A percentile compares a stretch with the other conserved stretches of the same genome.
Conservation (phyloP, 208 protist genomes). For the Zelonia costaricensis region DNA sequence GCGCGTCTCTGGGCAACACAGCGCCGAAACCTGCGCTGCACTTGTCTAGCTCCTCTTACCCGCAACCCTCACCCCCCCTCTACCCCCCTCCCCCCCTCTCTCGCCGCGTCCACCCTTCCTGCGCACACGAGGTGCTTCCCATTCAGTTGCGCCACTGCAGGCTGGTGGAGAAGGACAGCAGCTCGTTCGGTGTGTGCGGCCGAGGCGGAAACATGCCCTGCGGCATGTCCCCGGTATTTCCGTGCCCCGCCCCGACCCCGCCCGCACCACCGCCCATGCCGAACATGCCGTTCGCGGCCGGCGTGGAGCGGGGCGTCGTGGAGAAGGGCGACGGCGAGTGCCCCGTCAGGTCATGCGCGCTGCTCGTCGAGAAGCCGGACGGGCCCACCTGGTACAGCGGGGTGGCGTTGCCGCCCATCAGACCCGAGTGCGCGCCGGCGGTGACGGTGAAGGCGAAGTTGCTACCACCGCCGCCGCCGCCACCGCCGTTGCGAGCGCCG, state of each 20-base stretch:
- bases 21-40: too few species aligned
- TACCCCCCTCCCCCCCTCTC: neutral
- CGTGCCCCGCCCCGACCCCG: neutral
- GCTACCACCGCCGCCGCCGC: conserved; percentile 8
- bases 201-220: conserved; percentile 17
- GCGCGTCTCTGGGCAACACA: too few species aligned
- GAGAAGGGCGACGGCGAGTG: conserved; percentile 31
- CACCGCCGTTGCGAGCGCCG: conserved; percentile 2
- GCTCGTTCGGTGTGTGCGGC: conserved; percentile 21
- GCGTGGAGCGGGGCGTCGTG: conserved; percentile 17
- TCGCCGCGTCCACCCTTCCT: neutral
- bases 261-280: conserved; percentile 14
- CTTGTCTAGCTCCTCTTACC: too few species aligned
- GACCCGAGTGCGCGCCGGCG: conserved; percentile 15
- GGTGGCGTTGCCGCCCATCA: conserved; percentile 9
- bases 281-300: conserved; percentile 9
- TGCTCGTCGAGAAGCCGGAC: conserved; percentile 10
- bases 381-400: conserved; percentile 15
- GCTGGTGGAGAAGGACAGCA: conserved; percentile 25
- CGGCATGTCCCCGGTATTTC: conserved; percentile 1
- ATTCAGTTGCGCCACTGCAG: conserved; percentile 27
- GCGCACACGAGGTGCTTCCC: too few species aligned
- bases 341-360: conserved; percentile 10
- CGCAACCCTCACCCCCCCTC: neutral
- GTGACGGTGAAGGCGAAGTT: conserved; percentile 35